Conservation (phyloP, 768 basidiomycete species). For the Suillus bovinus region DNA sequence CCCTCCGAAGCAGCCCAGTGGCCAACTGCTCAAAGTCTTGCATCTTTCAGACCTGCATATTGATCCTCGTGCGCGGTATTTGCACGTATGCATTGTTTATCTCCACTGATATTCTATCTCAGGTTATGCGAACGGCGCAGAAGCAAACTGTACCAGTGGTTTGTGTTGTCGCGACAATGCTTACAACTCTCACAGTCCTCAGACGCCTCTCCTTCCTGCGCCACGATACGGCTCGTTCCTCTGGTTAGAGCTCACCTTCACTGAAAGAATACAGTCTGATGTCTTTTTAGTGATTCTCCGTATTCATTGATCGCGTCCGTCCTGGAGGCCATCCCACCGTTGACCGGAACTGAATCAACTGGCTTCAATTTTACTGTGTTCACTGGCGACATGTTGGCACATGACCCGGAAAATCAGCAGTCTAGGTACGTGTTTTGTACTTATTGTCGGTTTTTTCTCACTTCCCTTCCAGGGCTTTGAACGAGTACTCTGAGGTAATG, state of each 20-base stretch:
- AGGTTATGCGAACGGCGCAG: slow-evolving; percentile 71
- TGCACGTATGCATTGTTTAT: slow-evolving; percentile 3
- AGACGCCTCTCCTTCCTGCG: slow-evolving; percentile 54
- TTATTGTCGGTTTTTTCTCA: not conserved
- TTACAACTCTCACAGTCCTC: slow-evolving; percentile 50
- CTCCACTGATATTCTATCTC: slow-evolving; percentile 5
- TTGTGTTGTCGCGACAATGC: slow-evolving; percentile 64
- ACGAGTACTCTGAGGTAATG: slow-evolving; percentile 61
- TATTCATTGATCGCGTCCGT: slow-evolving; percentile 58
- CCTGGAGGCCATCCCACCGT: slow-evolving; percentile 64
- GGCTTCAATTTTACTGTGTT: slow-evolving; percentile 68
- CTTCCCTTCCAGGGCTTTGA: slow-evolving; percentile 46
- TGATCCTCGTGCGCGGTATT: slow-evolving; percentile 56
- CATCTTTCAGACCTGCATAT: slow-evolving; percentile 80
- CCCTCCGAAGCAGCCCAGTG: slow-evolving; percentile 56
- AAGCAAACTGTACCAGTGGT: slow-evolving; percentile 69
- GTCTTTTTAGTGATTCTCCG: slow-evolving; percentile 55
- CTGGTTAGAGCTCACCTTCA: slow-evolving; percentile 41
- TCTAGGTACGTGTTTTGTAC: slow-evolving; percentile 45
- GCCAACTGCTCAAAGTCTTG: slow-evolving; percentile 67
- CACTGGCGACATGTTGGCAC: slow-evolving; percentile 75
- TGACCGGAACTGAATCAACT: slow-evolving; percentile 58
- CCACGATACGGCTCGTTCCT: slow-evolving; percentile 66
- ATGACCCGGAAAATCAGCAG: slow-evolving; percentile 65
- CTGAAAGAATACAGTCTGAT: slow-evolving; percentile 15